Evolutionary conservation across 163 green algal species (phyloP).

Genomic region (Scenedesmus sp.): DNA sequence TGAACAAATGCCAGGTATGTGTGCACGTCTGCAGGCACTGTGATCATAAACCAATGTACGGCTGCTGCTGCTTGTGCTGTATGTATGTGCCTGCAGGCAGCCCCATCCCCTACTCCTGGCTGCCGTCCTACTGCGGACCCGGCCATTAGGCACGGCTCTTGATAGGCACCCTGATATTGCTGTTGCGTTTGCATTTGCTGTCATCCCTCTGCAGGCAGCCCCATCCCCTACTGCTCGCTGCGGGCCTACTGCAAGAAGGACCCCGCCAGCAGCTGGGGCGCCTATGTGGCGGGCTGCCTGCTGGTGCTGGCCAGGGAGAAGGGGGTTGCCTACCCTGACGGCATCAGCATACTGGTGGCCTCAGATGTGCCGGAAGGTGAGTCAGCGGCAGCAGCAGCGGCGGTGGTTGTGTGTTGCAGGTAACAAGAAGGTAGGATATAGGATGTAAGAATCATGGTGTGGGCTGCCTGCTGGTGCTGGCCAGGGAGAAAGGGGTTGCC

Average conservation of each 20-base stretch:
- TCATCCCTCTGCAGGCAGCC: background rate
- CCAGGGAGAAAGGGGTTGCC: conserved; percentile 66
- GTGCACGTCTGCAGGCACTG: too few relatives aligned
- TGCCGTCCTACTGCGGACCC: too few relatives aligned
- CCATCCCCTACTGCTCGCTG: conserved; percentile 41
- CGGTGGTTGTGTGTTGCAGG: too few relatives aligned
- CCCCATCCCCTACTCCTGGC: background rate
- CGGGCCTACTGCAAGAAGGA: conserved; percentile 49
- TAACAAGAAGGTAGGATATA: too few relatives aligned
- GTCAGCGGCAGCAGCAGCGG: background rate
- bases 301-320: conserved; percentile 87
- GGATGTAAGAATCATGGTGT: too few relatives aligned
- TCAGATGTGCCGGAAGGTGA: conserved; percentile 89
- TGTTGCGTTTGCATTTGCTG: too few relatives aligned
- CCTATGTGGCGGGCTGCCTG: conserved; percentile 92
- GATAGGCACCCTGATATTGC: too few relatives aligned
- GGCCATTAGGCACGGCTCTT: background rate
- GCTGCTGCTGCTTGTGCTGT: background rate
- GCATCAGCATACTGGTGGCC: conserved; percentile 78
- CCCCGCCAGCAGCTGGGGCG: conserved; percentile 79
- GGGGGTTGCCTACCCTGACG: conserved; percentile 43
- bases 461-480: conserved; percentile 89
- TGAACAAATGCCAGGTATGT: too few relatives aligned
- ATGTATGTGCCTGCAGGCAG: background rate
- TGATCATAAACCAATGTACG: too few relatives aligned